phyloP scores from a whole-genome alignment of 345 rosid genomes.

The Gossypioides kirkii region DNA sequence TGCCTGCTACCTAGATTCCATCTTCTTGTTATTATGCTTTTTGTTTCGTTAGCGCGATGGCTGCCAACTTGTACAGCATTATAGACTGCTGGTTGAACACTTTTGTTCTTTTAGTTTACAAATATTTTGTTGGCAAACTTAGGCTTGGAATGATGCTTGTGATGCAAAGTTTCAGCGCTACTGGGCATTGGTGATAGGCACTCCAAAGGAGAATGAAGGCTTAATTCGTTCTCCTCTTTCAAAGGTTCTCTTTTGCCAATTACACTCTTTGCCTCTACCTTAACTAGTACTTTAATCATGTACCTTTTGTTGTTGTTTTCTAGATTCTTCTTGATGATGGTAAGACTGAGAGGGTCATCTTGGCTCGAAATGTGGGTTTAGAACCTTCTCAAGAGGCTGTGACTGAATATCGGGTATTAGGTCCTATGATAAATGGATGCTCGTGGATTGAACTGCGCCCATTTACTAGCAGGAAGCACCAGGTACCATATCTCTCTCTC shows the following conservation, averaged over 20 bases:
- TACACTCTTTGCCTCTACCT: neutral
- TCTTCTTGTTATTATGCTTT: neutral
- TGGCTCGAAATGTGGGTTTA: slow-evolving; percentile 58
- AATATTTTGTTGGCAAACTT: slow-evolving; percentile 10
- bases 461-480: slow-evolving; percentile 79
- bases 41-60: neutral
- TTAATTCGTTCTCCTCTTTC: slow-evolving; percentile 70
- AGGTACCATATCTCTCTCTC: slow-evolving; percentile 39
- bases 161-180: slow-evolving; percentile 61
- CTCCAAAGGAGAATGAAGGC: slow-evolving; percentile 80
- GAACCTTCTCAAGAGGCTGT: slow-evolving; percentile 79
- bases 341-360: slow-evolving; percentile 77
- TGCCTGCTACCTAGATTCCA: neutral
- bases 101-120: slow-evolving; percentile 5
- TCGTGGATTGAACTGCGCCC: slow-evolving; percentile 86
- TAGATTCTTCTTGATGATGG: slow-evolving; percentile 88
- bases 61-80: neutral
- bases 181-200: slow-evolving; percentile 93
- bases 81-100: slow-evolving; percentile 1
- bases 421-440: slow-evolving; percentile 88
- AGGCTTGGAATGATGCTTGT: slow-evolving; percentile 85
- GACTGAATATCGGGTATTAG: slow-evolving; percentile 77
- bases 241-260: slow-evolving; percentile 41
- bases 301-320: slow-evolving; percentile 7
- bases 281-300: neutral